Evolutionary conservation across 148 eudicot genomes (phyloP).

Genomic region (Drosera capensis): DNA sequence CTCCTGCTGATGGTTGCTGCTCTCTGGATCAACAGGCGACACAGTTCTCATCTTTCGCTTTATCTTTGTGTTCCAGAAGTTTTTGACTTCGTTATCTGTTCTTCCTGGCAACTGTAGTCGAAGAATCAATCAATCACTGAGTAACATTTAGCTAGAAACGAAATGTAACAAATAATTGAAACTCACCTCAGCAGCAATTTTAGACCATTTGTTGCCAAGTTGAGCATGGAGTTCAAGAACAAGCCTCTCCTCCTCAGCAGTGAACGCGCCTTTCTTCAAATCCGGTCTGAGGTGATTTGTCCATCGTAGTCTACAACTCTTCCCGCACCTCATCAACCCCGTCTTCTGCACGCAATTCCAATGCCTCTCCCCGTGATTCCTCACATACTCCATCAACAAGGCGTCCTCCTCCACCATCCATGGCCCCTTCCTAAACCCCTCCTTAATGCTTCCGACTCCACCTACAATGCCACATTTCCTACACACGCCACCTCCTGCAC

Average conservation of each 20-base stretch:
- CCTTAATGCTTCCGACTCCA: neutral
- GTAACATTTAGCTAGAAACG: neutral
- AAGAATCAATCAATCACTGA: neutral
- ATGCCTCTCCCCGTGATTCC: constrained; percentile 4
- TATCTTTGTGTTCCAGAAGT: constrained; percentile 12
- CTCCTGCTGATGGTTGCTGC: constrained; percentile 1
- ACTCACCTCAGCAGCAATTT: constrained; percentile 5
- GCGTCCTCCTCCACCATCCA: constrained; percentile 8
- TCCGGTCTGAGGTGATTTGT: constrained; percentile 6
- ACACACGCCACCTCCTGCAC: constrained; percentile 1
- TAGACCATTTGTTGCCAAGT: constrained; percentile 11
- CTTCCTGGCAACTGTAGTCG: constrained; percentile 6
- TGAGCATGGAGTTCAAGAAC: constrained; percentile 5
- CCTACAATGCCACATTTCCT: neutral
- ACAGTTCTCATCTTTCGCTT: constrained; percentile 10
- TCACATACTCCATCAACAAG: constrained; percentile 6
- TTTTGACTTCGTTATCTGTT: constrained; percentile 14
- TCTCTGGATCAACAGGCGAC: neutral
- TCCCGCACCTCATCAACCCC: constrained; percentile 8
- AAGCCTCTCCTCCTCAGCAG: constrained; percentile 4
- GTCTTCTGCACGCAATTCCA: constrained; percentile 8
- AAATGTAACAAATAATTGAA: neutral
- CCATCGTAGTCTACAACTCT: constrained; percentile 5
- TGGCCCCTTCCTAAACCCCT: constrained; percentile 5
- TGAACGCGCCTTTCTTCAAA: constrained; percentile 6